A percentile compares a stretch with the other conserved stretches of the same genome.
These are phyloP conservation scores for Fraxinus platypoda DNA, from an alignment of 305 asterid species.

Conservation along the genomic window DNA sequence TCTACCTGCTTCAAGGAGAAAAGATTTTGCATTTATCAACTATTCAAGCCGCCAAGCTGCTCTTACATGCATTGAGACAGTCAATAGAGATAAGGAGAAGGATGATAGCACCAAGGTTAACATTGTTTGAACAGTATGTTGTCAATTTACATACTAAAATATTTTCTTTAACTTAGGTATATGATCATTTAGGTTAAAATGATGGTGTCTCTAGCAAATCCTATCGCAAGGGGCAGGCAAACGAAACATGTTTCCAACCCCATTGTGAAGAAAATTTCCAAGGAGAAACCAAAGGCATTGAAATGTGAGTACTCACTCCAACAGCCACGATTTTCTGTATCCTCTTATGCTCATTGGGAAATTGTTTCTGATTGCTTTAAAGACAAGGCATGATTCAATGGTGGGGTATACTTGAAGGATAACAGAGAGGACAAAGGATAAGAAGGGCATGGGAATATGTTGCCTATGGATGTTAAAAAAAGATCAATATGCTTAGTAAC, in stretches of 20 bases:
- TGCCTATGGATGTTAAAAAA: neutral
- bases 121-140: constrained; percentile 23
- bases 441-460: neutral
- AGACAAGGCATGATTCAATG: neutral
- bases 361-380: neutral
- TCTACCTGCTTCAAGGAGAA: constrained; percentile 58
- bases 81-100: constrained; percentile 41
- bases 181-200: constrained; percentile 48
- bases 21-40: constrained; percentile 67
- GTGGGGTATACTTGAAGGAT: neutral
- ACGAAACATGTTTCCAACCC: constrained; percentile 28
- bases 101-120: constrained; percentile 51
- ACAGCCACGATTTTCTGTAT: neutral
- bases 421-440: neutral
- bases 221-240: constrained; percentile 44
- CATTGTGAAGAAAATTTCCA: constrained; percentile 31
- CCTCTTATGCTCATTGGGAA: neutral
- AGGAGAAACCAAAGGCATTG: constrained; percentile 33
- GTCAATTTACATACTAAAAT: constrained; percentile 18
- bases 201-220: constrained; percentile 63
- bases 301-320: constrained; percentile 39
- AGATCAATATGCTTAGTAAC: neutral
- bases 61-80: constrained; percentile 58
- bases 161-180: constrained; percentile 17
- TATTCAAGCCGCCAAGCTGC: constrained; percentile 64